These are phyloP conservation scores for Rhododendron williamsianum DNA, from an alignment of 148 eudicot genomes.

Conservation along the genomic window DNA sequence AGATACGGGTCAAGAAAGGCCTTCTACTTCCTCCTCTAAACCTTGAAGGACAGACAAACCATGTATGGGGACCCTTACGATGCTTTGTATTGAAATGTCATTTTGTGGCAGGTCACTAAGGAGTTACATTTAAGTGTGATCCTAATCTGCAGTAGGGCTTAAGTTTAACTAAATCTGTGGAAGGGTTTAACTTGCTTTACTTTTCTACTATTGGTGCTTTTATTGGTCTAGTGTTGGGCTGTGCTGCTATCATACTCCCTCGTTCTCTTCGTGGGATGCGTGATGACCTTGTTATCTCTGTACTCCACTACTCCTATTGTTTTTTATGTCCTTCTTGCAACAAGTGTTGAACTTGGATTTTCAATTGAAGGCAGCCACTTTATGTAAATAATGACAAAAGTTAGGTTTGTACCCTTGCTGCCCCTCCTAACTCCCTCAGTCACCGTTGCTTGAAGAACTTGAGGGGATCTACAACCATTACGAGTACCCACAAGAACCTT, in stretches of 20 bases:
- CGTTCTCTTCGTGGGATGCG: background rate
- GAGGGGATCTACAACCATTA: background rate
- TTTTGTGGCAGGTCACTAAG: background rate
- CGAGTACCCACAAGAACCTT: background rate
- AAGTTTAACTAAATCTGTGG: background rate
- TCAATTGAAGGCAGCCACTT: background rate
- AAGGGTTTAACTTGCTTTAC: background rate
- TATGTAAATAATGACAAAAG: background rate
- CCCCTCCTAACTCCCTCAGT: background rate
- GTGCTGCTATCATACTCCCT: background rate
- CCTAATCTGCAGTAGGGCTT: background rate
- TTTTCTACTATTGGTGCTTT: background rate
- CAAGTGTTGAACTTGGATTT: background rate
- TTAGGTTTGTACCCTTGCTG: background rate
- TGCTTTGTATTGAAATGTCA: background rate
- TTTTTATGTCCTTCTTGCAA: background rate
- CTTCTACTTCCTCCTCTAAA: background rate
- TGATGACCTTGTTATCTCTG: background rate
- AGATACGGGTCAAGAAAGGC: background rate
- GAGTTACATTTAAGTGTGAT: background rate
- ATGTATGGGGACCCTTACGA: background rate
- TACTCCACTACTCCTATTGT: background rate
- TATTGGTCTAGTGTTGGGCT: background rate
- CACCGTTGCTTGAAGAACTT: background rate
- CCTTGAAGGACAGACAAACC: background rate